Conservation (phyloP, 208 protist species). For the Leishmania major region DNA sequence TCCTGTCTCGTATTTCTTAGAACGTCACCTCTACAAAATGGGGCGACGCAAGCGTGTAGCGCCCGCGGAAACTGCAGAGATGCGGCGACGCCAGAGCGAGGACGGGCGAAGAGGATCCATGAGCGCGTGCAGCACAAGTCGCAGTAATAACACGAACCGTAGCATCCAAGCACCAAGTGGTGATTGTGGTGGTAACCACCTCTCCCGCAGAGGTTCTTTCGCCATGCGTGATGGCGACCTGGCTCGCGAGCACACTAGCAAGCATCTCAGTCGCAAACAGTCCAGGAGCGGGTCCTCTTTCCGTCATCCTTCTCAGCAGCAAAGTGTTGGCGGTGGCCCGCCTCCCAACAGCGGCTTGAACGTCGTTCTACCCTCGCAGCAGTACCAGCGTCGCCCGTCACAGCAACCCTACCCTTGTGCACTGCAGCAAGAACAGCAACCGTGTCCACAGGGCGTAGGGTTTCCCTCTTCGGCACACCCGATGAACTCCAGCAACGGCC, state of each 20-base stretch:
- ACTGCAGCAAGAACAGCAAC: background rate
- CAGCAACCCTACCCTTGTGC: background rate
- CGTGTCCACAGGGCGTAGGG: background rate
- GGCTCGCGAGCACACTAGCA: background rate
- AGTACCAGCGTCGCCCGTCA: background rate
- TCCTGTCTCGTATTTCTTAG: background rate
- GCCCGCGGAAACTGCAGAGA: background rate
- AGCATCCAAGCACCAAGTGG: background rate
- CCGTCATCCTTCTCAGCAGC: background rate
- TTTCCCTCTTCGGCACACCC: background rate
- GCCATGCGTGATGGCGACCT: background rate
- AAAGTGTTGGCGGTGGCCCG: too few relatives aligned
- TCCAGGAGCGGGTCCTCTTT: slow-evolving; percentile 12
- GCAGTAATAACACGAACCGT: background rate
- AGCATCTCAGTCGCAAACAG: background rate
- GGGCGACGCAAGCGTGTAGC: slow-evolving; percentile 12
- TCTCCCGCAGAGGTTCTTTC: slow-evolving; percentile 1
- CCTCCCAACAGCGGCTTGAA: background rate
- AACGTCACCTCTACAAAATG: slow-evolving; percentile 2
- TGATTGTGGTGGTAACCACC: background rate
- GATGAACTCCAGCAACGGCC: background rate
- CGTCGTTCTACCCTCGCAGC: background rate
- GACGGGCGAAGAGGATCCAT: background rate
- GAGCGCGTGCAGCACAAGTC: background rate
- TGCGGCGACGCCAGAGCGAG: background rate